phyloP scores from a whole-genome alignment of 352 stramenopile species.

The Phytopythium delawarense region DNA sequence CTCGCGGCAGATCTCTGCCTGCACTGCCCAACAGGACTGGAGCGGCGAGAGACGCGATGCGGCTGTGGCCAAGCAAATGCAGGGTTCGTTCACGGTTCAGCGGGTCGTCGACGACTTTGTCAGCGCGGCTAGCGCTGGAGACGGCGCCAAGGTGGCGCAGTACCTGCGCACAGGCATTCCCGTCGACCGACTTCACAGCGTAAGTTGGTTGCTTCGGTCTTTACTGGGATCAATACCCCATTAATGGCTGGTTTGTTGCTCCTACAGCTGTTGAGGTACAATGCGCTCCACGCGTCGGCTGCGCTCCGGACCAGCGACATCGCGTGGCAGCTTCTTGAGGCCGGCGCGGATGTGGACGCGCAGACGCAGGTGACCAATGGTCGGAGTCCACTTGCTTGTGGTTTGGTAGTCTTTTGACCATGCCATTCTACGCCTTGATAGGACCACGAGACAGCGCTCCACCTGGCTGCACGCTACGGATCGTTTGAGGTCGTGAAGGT shows the following conservation, averaged over 20 bases:
- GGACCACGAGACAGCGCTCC: slow-evolving; percentile 32
- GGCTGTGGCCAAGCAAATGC: slow-evolving; percentile 38
- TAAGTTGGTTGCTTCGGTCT: slow-evolving; percentile 8
- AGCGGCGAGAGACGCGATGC: neutral
- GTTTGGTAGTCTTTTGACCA: neutral
- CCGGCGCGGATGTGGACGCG: slow-evolving; percentile 37
- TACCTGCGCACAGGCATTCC: slow-evolving; percentile 51
- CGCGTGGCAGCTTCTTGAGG: slow-evolving; percentile 38
- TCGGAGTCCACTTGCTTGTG: no score
- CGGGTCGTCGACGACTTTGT: slow-evolving; percentile 64
- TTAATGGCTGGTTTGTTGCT: neutral
- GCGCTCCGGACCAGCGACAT: slow-evolving; percentile 27
- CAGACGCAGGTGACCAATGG: slow-evolving; percentile 19
- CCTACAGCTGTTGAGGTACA: slow-evolving; percentile 42
- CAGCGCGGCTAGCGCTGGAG: slow-evolving; percentile 30
- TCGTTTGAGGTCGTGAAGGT: slow-evolving; percentile 29
- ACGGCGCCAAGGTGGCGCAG: slow-evolving; percentile 39
- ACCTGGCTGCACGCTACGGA: slow-evolving; percentile 43
- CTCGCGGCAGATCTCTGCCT: neutral
- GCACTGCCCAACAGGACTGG: neutral
- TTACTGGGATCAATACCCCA: neutral
- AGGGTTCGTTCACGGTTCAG: slow-evolving; percentile 42
- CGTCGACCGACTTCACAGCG: slow-evolving; percentile 49
- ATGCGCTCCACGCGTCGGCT: slow-evolving; percentile 41
- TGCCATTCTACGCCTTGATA: slow-evolving; percentile 1